phyloP scores from a whole-genome alignment of 306 rosid species.

The Castanea crenata region DNA sequence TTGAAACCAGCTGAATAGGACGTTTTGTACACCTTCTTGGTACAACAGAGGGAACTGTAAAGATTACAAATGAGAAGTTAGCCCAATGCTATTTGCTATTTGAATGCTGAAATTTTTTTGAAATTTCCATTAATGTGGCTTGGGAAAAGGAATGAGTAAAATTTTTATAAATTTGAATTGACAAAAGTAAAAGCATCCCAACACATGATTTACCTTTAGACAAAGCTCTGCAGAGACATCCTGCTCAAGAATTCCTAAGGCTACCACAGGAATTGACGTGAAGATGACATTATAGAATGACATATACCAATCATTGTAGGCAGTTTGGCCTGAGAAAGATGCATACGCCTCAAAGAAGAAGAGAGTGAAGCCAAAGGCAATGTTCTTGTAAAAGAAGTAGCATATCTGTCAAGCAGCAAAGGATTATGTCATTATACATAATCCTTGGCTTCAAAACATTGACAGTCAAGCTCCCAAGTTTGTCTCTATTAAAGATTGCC shows the following conservation, averaged over 20 bases:
- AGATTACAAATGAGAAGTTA: too few species aligned
- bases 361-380: slow-evolving; percentile 79
- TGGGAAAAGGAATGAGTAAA: too few species aligned
- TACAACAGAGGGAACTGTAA: slow-evolving; percentile 80
- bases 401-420: slow-evolving; percentile 61
- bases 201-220: slow-evolving; percentile 49
- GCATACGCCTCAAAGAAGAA: slow-evolving; percentile 78
- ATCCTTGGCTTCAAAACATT: too few species aligned
- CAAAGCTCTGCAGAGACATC: slow-evolving; percentile 77
- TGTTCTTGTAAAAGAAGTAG: slow-evolving; percentile 97
- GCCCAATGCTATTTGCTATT: too few species aligned
- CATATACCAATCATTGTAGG: slow-evolving; percentile 89
- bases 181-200: too few species aligned
- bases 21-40: slow-evolving; percentile 89
- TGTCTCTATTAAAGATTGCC: too few species aligned
- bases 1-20: slow-evolving; percentile 80
- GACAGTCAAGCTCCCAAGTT: too few species aligned
- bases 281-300: slow-evolving; percentile 83
- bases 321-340: slow-evolving; percentile 84
- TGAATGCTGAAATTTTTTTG: neutral
- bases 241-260: slow-evolving; percentile 88
- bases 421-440: neutral
- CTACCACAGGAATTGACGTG: slow-evolving; percentile 93
- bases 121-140: too few species aligned
- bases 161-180: too few species aligned